Base-by-base conservation (phyloP, 1,284 basidiomycete genomes). In the Ceratobasidium sp. region DNA sequence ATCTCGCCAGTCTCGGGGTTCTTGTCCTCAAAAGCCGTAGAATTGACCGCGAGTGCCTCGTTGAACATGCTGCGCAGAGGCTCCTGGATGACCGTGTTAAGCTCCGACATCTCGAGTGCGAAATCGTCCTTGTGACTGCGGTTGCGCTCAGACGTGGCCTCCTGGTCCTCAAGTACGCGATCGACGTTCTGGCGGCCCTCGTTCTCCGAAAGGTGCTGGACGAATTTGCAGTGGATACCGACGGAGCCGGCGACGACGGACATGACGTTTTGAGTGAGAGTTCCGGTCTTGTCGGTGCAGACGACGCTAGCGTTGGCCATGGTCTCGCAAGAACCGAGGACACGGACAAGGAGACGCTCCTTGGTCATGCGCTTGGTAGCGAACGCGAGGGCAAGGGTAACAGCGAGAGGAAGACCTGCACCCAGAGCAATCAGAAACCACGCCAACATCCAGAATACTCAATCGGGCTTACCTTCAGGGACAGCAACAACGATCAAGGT, bases 281-380 rank as follows among this genome's bases (percentile, higher is more conserved):
- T 93, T 62, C 94, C 94, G 0, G 96, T 97, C 86, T 98, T 98
- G 86, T 98, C 96, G 24, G 96, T 98, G 84, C 96, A 98, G 33
- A 98, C 89, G 76, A 98, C 97, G 27, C 93, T 97, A 15, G 96
- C 94, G 81, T 99, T 98, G 44, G 94, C 97, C 97, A 99, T 99
- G 7, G 95, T 99, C 86, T 99, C 97, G 83, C 97, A 99, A 31
- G 95, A 96, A 15, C 95, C 94, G 45, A 99, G 89, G 1, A 99
- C 93, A 77, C 97, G 95, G 22, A 99, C 97, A 60, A 99, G 90
- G 0, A 99, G 86, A 76, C 97, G 97, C 82, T 96, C 93, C 81
- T 92, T 89, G 22, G 96, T 95, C 97, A 99, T 99, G 33, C 97
- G 91, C 81, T 95, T 97, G 59, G 97, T 99, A 0, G 97, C 97